phyloP scores from a whole-genome alignment of 495 filamentous ascomycete genomes.

The Cudoniella acicularis region DNA sequence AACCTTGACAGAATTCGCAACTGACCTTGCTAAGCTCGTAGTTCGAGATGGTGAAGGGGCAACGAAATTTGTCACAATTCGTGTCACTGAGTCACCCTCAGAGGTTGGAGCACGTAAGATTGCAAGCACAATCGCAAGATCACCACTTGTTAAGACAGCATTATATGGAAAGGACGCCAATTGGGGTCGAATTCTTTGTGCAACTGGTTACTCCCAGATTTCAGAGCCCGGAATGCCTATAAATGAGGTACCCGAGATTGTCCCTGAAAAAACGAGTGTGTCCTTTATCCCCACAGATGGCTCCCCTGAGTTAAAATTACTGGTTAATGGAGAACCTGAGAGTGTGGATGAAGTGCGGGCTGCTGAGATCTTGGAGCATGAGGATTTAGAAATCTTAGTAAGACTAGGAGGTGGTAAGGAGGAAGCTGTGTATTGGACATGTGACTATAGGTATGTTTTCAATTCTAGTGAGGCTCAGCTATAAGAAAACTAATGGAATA shows the following conservation, averaged over 20 bases:
- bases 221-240: slow-evolving; percentile 47
- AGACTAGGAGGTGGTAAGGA: slow-evolving; percentile 67
- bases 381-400: slow-evolving; percentile 79
- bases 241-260: slow-evolving; percentile 57
- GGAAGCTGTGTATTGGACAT: slow-evolving; percentile 88
- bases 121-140: slow-evolving; percentile 86
- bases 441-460: slow-evolving; percentile 72
- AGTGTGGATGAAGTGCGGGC: slow-evolving; percentile 86
- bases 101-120: slow-evolving; percentile 64
- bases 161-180: slow-evolving; percentile 97
- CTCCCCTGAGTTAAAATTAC: slow-evolving; percentile 70
- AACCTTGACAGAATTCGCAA: slow-evolving; percentile 71
- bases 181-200: slow-evolving; percentile 96
- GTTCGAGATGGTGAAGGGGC: slow-evolving; percentile 97
- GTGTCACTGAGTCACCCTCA: slow-evolving; percentile 68
- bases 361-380: slow-evolving; percentile 78
- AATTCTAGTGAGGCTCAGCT: neutral
- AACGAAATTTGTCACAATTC: slow-evolving; percentile 95
- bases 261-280: slow-evolving; percentile 83
- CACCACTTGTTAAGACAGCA: slow-evolving; percentile 93
- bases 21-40: slow-evolving; percentile 83
- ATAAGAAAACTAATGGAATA: slow-evolving; percentile 48
- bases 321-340: slow-evolving; percentile 91
- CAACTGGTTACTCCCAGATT: slow-evolving; percentile 83
- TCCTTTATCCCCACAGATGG: slow-evolving; percentile 88